phyloP scores from a whole-genome alignment of 2,329 filamentous ascomycete species.

The Fusarium zealandicum region DNA sequence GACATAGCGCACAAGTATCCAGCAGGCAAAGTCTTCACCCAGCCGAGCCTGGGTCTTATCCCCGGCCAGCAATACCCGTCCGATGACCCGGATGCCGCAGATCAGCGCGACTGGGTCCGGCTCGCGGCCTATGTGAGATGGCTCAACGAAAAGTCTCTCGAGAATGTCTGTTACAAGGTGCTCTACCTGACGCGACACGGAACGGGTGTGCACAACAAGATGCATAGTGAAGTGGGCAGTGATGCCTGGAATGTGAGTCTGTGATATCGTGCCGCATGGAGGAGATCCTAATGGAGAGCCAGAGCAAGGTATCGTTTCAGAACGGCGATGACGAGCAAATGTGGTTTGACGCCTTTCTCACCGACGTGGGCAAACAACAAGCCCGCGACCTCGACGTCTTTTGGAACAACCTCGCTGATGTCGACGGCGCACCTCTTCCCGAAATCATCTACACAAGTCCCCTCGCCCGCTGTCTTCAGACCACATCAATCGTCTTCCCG shows the following conservation, averaged over 20 bases:
- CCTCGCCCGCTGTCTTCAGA: slow-evolving; percentile 64
- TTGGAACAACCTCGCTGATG: slow-evolving; percentile 55
- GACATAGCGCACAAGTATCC: slow-evolving; percentile 40
- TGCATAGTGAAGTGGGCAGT: slow-evolving; percentile 63
- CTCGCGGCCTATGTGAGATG: slow-evolving; percentile 56
- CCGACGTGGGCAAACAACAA: slow-evolving; percentile 59
- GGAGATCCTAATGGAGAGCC: neutral
- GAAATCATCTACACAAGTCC: slow-evolving; percentile 64
- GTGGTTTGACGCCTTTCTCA: slow-evolving; percentile 59
- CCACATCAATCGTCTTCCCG: slow-evolving; percentile 59
- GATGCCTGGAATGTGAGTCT: slow-evolving; percentile 60
- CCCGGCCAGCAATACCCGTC: slow-evolving; percentile 54
- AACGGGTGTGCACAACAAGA: slow-evolving; percentile 57
- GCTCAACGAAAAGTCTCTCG: slow-evolving; percentile 53
- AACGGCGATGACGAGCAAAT: slow-evolving; percentile 48
- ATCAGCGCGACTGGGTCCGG: slow-evolving; percentile 60
- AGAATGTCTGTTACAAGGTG: slow-evolving; percentile 60
- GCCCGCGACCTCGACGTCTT: slow-evolving; percentile 59
- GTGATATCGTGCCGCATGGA: neutral
- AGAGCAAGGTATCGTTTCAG: slow-evolving; percentile 49
- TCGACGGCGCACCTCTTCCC: slow-evolving; percentile 60
- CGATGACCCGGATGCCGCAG: slow-evolving; percentile 41
- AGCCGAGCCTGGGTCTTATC: slow-evolving; percentile 61
- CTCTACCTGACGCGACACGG: slow-evolving; percentile 64
- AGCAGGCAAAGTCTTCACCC: slow-evolving; percentile 47